Base-by-base conservation (phyloP, 441 rosid species). In the Pelargonium citronellum region DNA sequence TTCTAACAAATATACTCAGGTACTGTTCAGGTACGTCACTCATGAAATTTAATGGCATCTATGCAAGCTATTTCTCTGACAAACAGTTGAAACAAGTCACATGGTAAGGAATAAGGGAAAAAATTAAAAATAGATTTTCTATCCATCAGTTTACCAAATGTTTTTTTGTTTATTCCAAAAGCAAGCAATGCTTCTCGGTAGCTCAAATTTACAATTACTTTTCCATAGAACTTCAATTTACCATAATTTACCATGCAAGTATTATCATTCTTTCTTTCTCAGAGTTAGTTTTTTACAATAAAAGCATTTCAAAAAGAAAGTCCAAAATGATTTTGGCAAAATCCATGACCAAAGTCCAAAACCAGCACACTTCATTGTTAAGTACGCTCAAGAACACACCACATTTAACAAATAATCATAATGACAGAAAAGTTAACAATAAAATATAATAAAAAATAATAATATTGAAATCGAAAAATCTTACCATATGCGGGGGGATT, bases 401-500 rank as follows among this genome's bases (percentile, higher is more conserved):
- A 53, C 46, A 47, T 63, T 60, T 51, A 16, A 62, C 9, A 72
- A 73, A n/a, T 4, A 60, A 64, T 19, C 7, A 11, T 61, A 49
- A 39, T 68, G 19, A 57, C 30, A 68, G 67, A 53, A 44, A 11
- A 61, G 20, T 55, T 17, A 67, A 61, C 22, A 43, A 27, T 5
- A 64, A 4, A 65, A 24, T 20, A 24, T 11, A 8, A 69, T 37
- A 64, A 24, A 24, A 41, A 15, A 43, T 19, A 43, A 64, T 13
- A 64, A 22, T 70, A 34, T 34, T 70, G 63, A 68, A 77, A 49
- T 64, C 46, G 53, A 66, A 39, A 75, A 73, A 61, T 73, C 84
- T 73, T 71, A 95, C 99, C 99, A 67, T 88, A 95, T 17, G 99
- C 97, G 67, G 97, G 98, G 74, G 99, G 99, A 68, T 95, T 95